phyloP scores from a whole-genome alignment of 2,329 filamentous ascomycete genomes.

The Nannizziopsis arthrosporioides region DNA sequence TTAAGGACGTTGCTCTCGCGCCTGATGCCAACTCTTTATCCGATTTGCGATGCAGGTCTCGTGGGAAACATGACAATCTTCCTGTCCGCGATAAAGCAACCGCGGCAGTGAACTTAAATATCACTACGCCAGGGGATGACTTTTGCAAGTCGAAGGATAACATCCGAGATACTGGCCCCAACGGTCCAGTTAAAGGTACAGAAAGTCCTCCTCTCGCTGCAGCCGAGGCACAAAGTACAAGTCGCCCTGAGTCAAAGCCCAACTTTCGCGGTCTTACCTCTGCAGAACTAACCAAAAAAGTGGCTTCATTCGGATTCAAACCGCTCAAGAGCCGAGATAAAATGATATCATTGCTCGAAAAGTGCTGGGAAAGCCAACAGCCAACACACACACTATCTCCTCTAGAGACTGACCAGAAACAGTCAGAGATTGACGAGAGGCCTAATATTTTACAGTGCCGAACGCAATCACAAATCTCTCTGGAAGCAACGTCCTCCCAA shows the following conservation, averaged over 20 bases:
- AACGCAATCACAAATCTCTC: neutral
- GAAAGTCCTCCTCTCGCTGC: neutral
- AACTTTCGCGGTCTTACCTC: conserved; percentile 53
- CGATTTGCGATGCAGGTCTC: neutral
- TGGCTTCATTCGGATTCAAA: conserved; percentile 61
- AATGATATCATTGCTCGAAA: conserved; percentile 58
- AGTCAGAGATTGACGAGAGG: neutral
- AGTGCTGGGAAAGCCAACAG: conserved; percentile 57
- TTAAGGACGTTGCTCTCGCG: neutral
- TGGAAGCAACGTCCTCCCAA: neutral
- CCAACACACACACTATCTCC: conserved; percentile 5
- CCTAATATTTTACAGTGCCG: too few species aligned
- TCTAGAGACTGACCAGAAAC: neutral
- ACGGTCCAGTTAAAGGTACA: too few species aligned
- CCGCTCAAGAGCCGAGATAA: conserved; percentile 53
- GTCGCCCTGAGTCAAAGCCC: conserved; percentile 29
- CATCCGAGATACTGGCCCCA: too few species aligned
- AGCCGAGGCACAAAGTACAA: neutral
- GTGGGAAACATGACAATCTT: neutral
- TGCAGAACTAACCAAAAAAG: conserved; percentile 48
- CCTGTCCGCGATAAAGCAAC: too few species aligned
- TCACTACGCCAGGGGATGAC: neutral
- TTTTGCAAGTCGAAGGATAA: too few species aligned
- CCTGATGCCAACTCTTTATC: neutral
- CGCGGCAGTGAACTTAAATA: neutral